phyloP scores from a whole-genome alignment of 352 stramenopile genomes.

The Thalassiosira mediterranea region DNA sequence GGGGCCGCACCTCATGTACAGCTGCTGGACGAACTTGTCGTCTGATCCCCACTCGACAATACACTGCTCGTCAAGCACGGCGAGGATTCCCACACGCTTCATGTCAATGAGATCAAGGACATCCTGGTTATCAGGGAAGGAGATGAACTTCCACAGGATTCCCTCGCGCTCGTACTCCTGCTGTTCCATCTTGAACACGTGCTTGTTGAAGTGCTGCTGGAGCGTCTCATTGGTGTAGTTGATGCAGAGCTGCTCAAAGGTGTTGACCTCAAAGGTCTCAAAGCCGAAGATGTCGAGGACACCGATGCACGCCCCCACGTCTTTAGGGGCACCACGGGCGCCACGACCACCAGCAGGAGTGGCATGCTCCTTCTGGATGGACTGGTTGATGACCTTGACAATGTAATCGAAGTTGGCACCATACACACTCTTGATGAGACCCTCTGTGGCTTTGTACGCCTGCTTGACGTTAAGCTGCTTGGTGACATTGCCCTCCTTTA shows the following conservation, averaged over 20 bases:
- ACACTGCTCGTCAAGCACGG: conserved; percentile 83
- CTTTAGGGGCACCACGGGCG: conserved; percentile 78
- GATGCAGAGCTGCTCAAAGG: conserved; percentile 94
- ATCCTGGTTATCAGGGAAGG: conserved; percentile 87
- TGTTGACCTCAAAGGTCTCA: conserved; percentile 89
- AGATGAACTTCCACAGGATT: conserved; percentile 78
- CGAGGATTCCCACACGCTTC: conserved; percentile 69
- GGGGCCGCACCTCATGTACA: conserved; percentile 62
- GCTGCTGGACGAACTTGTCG: conserved; percentile 71
- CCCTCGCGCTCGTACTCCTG: conserved; percentile 83
- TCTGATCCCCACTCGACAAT: conserved; percentile 74
- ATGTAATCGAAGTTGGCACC: conserved; percentile 83
- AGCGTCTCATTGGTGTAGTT: conserved; percentile 90
- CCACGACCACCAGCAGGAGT: conserved; percentile 20
- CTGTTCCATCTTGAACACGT: conserved; percentile 85
- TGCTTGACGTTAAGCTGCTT: conserved; percentile 55
- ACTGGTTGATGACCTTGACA: conserved; percentile 66
- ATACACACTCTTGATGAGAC: conserved; percentile 89
- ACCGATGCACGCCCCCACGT: conserved; percentile 73
- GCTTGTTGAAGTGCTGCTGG: conserved; percentile 88
- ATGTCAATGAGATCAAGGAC: conserved; percentile 85
- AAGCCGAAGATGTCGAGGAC: conserved; percentile 90
- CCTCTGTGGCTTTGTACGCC: conserved; percentile 54
- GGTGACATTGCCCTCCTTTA: conserved; percentile 53
- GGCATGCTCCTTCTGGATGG: conserved; percentile 71